These are phyloP conservation scores for Apophysomyces trapeziformis DNA, from an alignment of 371 early-diverging fungal genomes.

Conservation along the genomic window DNA sequence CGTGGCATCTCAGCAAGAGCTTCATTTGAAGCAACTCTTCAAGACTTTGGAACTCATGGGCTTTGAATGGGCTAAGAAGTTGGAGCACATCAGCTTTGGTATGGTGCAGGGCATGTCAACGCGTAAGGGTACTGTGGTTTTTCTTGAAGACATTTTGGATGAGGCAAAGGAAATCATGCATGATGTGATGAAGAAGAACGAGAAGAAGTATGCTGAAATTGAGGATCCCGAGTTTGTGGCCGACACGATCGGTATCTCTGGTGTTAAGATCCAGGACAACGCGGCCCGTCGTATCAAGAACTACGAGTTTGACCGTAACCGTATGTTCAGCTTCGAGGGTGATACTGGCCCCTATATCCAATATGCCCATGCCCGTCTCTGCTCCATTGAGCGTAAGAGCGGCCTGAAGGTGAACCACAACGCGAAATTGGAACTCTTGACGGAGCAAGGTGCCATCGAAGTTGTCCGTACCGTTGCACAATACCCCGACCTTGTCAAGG, in stretches of 20 bases:
- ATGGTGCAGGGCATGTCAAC: slow-evolving; percentile 99
- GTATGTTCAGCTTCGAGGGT: slow-evolving; percentile 97
- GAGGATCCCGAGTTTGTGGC: slow-evolving; percentile 84
- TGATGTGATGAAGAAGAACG: slow-evolving; percentile 92
- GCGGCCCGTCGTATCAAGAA: slow-evolving; percentile 95
- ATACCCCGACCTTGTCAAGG: slow-evolving; percentile 90
- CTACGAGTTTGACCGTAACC: slow-evolving; percentile 96
- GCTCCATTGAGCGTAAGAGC: slow-evolving; percentile 91
- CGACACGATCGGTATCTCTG: slow-evolving; percentile 85
- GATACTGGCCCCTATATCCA: slow-evolving; percentile 99
- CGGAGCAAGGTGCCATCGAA: slow-evolving; percentile 74
- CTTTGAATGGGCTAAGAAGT: slow-evolving; percentile 78
- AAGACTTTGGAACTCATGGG: slow-evolving; percentile 87
- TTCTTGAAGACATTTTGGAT: slow-evolving; percentile 97
- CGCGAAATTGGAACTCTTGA: slow-evolving; percentile 69
- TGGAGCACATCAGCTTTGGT: slow-evolving; percentile 97
- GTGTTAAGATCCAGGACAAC: slow-evolving; percentile 97
- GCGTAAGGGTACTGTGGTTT: slow-evolving; percentile 97
- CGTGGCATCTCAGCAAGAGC: slow-evolving; percentile 95
- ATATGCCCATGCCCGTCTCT: slow-evolving; percentile 96
- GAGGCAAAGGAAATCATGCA: slow-evolving; percentile 93
- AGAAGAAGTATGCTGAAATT: slow-evolving; percentile 84
- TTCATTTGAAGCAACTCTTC: slow-evolving; percentile 97
- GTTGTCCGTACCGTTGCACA: slow-evolving; percentile 85
- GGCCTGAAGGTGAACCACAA: slow-evolving; percentile 61